Base-by-base conservation (phyloP, 306 rosid genomes). In the Boehmeria nivea region DNA sequence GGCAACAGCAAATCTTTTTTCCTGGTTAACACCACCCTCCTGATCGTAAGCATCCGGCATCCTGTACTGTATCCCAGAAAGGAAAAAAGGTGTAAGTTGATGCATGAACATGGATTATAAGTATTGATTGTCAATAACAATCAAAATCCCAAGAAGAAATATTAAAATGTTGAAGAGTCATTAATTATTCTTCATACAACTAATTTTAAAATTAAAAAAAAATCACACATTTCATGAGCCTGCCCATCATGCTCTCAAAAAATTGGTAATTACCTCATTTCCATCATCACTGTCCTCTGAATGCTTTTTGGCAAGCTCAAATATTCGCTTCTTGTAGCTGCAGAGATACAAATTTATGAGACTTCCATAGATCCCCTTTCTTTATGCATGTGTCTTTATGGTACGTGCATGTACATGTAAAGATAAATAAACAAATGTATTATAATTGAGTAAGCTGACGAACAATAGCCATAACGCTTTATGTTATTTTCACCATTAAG, bases 21-120 rank as follows among this genome's bases (percentile, higher is more conserved):
- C 97, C 76, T 88, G 97, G 67, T 70, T 81, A 66, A 88, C 80
- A n/a, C 64, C 83, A 22, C 95, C 91, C 9, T 87, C 95, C 56
- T 76, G 74, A 68, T 91, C 99, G 74, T 87, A 87, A 42, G 99
- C 99, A 0, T 91, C 95, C 0, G 99, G 96, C 81, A 91, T 87
- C 71, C 89, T 81, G 65, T 91, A 91, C 96, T 90, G 90, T 28
- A 1, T 71, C n/a, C n/a, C n/a, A n/a, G n/a, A n/a, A n/a, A n/a
- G n/a, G n/a, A n/a, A n/a, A n/a, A n/a, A n/a, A n/a, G n/a, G n/a
- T n/a, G n/a, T n/a, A n/a, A n/a, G n/a, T n/a, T 4, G 38, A 33
- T 4, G 38, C 5, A 5, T 33, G 38, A 33, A 33, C 38, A 33
- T 9, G 44, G 8, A 28, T 28, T 28, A 28, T 8, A 28, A 8